phyloP scores from a whole-genome alignment of 2,329 filamentous ascomycete species.

The Cordyceps tenuipes region DNA sequence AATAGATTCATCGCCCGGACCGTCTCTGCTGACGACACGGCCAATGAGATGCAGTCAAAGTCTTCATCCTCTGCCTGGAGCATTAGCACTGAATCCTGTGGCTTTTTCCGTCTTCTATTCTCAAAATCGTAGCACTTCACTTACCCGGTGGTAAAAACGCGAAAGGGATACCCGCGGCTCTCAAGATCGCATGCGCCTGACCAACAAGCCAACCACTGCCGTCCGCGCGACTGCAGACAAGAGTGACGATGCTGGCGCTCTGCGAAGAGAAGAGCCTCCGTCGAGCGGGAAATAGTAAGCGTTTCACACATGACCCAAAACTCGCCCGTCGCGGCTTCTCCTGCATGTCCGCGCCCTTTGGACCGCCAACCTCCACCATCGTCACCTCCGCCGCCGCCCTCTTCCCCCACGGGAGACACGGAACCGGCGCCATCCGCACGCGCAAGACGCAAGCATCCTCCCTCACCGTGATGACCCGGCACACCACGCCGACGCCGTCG shows the following conservation, averaged over 20 bases:
- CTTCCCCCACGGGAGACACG: not conserved
- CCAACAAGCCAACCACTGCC: not conserved
- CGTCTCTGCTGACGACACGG: not conserved
- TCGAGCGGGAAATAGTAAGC: not conserved
- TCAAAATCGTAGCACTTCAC: not conserved
- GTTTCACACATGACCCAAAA: not conserved
- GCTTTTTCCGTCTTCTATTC: no score
- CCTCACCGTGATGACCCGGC: conserved; percentile 89
- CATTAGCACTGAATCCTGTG: not conserved
- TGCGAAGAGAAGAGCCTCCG: conserved; percentile 22
- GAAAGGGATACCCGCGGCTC: not conserved
- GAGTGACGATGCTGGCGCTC: not conserved
- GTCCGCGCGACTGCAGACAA: not conserved
- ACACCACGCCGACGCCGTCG: conserved; percentile 22
- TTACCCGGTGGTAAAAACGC: not conserved
- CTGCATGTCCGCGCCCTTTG: not conserved
- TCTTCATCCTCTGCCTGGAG: not conserved
- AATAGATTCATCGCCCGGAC: not conserved
- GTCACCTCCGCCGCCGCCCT: not conserved
- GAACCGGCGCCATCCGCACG: not conserved
- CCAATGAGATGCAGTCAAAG: not conserved
- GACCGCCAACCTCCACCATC: not conserved
- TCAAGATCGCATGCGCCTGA: not conserved
- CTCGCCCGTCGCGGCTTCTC: not conserved
- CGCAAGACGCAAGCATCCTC: conserved; percentile 72